Percentiles rank a stretch among this genome's conserved stretches.
phyloP scores from a whole-genome alignment of 352 stramenopile genomes.

The Globisporangium orthogonon region DNA sequence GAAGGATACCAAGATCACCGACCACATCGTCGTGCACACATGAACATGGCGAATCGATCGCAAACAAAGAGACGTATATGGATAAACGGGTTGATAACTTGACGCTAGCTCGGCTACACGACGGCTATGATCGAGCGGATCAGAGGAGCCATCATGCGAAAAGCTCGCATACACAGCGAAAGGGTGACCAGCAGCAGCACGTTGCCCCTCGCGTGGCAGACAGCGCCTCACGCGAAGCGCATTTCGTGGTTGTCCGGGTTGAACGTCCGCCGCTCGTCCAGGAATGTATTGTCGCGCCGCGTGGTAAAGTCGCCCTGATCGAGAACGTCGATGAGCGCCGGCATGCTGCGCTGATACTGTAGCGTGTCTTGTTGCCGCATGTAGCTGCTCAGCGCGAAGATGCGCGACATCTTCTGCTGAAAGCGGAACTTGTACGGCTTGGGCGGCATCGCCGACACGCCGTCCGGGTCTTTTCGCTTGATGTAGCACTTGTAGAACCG shows the following conservation, averaged over 20 bases:
- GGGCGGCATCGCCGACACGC: slow-evolving; percentile 81
- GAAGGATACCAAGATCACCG: too few relatives aligned
- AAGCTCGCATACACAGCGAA: neutral
- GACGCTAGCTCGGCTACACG: too few relatives aligned
- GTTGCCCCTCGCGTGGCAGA: neutral
- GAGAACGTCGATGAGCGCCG: slow-evolving; percentile 73
- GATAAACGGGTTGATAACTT: neutral
- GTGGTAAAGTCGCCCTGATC: slow-evolving; percentile 68
- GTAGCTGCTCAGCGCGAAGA: slow-evolving; percentile 73
- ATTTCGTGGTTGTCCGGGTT: slow-evolving; percentile 34
- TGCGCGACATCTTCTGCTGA: slow-evolving; percentile 87
- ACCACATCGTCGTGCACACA: too few relatives aligned
- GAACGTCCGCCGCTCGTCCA: slow-evolving; percentile 38
- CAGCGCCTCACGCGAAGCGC: slow-evolving; percentile 24
- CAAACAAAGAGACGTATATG: neutral
- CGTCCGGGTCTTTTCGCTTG: slow-evolving; percentile 84
- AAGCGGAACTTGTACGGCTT: slow-evolving; percentile 91
- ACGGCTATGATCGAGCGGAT: too few relatives aligned
- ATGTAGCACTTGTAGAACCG: slow-evolving; percentile 88
- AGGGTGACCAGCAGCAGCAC: neutral
- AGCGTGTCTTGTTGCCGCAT: slow-evolving; percentile 47
- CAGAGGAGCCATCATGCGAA: too few relatives aligned
- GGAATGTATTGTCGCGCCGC: slow-evolving; percentile 50
- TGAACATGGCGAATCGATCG: too few relatives aligned
- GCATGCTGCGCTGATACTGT: slow-evolving; percentile 68